Evolutionary conservation across 2,329 filamentous ascomycete genomes (phyloP), one percentile per base, ranked within the genome.

Genomic region (Fulvia fulva): DNA sequence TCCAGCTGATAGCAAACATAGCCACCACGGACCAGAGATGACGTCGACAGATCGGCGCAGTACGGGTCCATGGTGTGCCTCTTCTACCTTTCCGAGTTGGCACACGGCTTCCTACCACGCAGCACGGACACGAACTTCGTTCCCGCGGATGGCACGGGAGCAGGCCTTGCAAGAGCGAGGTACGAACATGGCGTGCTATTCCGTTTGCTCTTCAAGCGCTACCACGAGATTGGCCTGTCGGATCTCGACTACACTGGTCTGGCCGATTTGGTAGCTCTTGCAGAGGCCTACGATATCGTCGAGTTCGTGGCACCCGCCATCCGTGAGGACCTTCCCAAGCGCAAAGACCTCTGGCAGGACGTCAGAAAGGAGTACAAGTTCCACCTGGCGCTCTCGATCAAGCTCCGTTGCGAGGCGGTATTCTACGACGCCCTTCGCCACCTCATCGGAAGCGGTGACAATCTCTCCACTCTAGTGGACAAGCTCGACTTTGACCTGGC

Each of bases 381-480:
- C 16, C 45, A 56, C 19, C 16, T 62, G 2, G 53, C 53, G 1
- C 56, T 62, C 1, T 50, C 34, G 3, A 37, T 32, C 11, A 62
- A 62, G 50, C 51, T 62, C 0, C 43, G 47, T n/a, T 62, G 43
- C 12, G 44, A 56, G 16, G 30, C 23, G 16, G 16, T 50, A 2
- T 62, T 47, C 25, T 14, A 32, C 23, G 57, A 62, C 22, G 57
- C 60, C 8, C 30, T 54, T 22, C 49, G 57, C 2, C 57, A 62
- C 32, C 53, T 41, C 50, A 47, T 62, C 6, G 57, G 60, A 4
- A 47, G 50, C 16, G 49, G 78, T 68, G 8, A 30, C 37, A 21
- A 16, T 19, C 44, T 37, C 32, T 4, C 14, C 1, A 22, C 37
- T 6, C 53, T 56, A 1, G 23, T 34, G 0, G 19, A n/a, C 19